These are phyloP conservation scores for Beauveria australis DNA, from an alignment of 2,329 filamentous ascomycete genomes.

Conservation along the genomic window DNA sequence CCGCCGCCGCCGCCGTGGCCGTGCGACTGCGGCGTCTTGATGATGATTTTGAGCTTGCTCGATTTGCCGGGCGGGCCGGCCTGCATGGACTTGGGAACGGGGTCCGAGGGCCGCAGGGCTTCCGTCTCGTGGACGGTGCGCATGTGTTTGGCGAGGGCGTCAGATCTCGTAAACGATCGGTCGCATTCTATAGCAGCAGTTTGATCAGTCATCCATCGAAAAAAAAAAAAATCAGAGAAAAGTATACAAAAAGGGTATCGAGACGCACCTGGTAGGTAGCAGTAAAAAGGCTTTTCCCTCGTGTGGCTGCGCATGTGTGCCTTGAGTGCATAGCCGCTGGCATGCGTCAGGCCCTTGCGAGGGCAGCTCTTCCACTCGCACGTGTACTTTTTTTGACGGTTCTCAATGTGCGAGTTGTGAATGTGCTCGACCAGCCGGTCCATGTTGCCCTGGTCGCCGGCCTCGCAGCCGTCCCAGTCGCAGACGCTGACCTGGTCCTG, in stretches of 20 bases:
- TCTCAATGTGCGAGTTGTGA: slow-evolving; percentile 90
- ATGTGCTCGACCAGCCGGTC: slow-evolving; percentile 74
- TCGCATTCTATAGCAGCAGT: slow-evolving; percentile 67
- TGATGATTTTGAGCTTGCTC: slow-evolving; percentile 53
- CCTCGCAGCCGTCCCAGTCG: slow-evolving; percentile 67
- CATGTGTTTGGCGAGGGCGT: slow-evolving; percentile 97
- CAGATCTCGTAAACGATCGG: slow-evolving; percentile 89
- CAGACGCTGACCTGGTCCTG: slow-evolving; percentile 72
- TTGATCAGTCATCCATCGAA: slow-evolving; percentile 1
- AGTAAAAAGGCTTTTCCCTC: slow-evolving; percentile 97
- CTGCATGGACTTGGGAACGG: slow-evolving; percentile 63
- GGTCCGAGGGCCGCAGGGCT: slow-evolving; percentile 71
- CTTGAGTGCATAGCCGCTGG: slow-evolving; percentile 89
- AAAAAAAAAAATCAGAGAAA: not conserved
- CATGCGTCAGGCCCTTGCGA: slow-evolving; percentile 83
- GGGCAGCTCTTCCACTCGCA: slow-evolving; percentile 93
- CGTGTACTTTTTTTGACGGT: slow-evolving; percentile 91
- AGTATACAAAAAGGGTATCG: not conserved
- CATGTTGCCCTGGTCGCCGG: slow-evolving; percentile 69
- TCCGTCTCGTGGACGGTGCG: slow-evolving; percentile 97
- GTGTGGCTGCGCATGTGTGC: slow-evolving; percentile 98
- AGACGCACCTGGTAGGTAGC: slow-evolving; percentile 73
- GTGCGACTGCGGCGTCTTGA: slow-evolving; percentile 53
- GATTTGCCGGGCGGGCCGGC: slow-evolving; percentile 34
- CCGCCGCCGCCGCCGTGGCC: slow-evolving; percentile 48